Evolutionary conservation across 768 basidiomycete species (phyloP).

Genomic region (Boletus insuetus): DNA sequence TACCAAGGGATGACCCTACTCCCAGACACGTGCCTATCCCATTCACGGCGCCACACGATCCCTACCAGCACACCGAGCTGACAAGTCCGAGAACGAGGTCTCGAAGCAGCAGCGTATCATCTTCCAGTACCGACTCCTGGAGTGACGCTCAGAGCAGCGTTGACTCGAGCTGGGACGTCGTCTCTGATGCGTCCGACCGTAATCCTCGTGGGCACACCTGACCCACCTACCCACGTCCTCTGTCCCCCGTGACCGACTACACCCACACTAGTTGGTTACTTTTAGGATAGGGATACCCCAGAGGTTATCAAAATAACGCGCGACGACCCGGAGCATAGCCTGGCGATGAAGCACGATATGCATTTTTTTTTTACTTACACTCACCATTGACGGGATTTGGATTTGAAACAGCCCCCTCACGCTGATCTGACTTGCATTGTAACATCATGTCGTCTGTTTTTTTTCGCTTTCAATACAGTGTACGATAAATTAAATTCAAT

Average conservation of each 20-base stretch:
- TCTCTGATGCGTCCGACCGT: slow-evolving; percentile 15
- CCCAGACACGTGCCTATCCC: neutral
- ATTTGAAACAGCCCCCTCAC: no score
- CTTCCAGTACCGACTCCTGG: slow-evolving; percentile 23
- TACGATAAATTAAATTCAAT: neutral
- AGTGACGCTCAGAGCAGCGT: slow-evolving; percentile 26
- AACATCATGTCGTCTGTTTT: neutral
- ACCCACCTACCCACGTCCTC: no score
- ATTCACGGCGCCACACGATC: neutral
- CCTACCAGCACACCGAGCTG: neutral
- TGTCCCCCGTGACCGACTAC: no score
- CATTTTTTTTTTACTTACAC: no score
- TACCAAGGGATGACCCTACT: neutral
- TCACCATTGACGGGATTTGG: no score
- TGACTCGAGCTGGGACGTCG: slow-evolving; percentile 23
- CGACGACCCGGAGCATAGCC: no score
- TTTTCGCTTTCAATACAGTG: neutral
- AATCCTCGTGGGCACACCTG: neutral
- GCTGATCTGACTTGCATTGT: slow-evolving; percentile 1
- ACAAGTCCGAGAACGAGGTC: neutral
- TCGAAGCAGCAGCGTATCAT: slow-evolving; percentile 14
- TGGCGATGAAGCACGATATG: no score
- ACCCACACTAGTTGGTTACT: no score
- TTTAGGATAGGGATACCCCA: no score
- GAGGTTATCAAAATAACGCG: no score